Base-by-base conservation (phyloP, 768 basidiomycete species). In the Xerocomellus dryophilus region DNA sequence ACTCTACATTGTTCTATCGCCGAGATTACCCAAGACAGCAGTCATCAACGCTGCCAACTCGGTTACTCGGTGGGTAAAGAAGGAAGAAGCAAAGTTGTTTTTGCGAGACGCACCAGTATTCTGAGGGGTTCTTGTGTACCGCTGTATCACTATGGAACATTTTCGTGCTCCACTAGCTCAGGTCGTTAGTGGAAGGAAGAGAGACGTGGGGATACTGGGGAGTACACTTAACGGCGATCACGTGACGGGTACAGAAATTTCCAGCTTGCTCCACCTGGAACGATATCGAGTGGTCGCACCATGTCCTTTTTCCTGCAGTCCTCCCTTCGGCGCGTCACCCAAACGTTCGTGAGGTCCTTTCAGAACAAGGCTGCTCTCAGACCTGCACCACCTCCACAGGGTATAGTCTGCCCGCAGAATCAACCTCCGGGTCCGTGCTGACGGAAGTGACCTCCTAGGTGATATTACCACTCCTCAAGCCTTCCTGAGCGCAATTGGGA, bases 61-160 rank as follows among this genome's bases (percentile, higher is more conserved):
- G 2, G 88, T 98, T 23, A 85, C 86, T 20, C 77, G 86, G 15
- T 99, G 96, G 96, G 85, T 97, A 6, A 87, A 90, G 77, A 88
- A 84, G 61, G 91, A 97, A 64, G 96, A 97, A 69, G 73, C 73
- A 6, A 78, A 75, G 61, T 64, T 99, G 54, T 98, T 98, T 68
- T 72, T 99, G 59, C 79, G 81, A 51, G 88, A 95, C 69, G 93
- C 95, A 23, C 94, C 95, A 4, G 88, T 93, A 32, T 96, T 98
- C 68, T 93, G 58, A 66, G 29, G 20, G 15, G 29, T 20, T 14
- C 7, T 7, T 15, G 1, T 43, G 31, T 40, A 39, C 8, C 3
- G 1, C 3, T 17, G 7, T 35, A 21, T 31, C 17, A 32, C 11
- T 20, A 29, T 25, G 17, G 32, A 21, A 36, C 9, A 20, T n/a